These are phyloP conservation scores for Suillus weaverae DNA, from an alignment of 768 basidiomycete species.

Conservation along the genomic window DNA sequence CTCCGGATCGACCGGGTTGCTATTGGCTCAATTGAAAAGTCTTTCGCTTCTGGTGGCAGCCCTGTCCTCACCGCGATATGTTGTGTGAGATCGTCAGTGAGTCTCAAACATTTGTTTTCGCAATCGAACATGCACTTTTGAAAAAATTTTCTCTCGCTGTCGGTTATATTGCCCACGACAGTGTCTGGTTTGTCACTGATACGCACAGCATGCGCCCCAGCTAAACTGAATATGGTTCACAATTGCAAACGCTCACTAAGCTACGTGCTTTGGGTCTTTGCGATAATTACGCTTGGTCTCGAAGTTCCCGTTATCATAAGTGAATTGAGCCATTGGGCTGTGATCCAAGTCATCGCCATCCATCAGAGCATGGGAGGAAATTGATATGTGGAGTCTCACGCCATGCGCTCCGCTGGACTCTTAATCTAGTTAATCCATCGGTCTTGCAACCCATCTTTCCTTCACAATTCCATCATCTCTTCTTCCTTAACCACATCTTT, in stretches of 20 bases:
- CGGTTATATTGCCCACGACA: slow-evolving; percentile 11
- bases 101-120: slow-evolving; percentile 11
- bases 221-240: background rate
- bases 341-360: background rate
- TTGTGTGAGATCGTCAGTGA: slow-evolving; percentile 9
- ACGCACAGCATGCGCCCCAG: background rate
- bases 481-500: slow-evolving; percentile 35
- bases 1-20: background rate
- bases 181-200: background rate
- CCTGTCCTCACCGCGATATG: slow-evolving; percentile 6
- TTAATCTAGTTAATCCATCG: slow-evolving; percentile 30
- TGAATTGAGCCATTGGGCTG: slow-evolving; percentile 2
- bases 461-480: slow-evolving; percentile 34
- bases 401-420: slow-evolving; percentile 6
- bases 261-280: background rate
- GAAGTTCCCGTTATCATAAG: background rate
- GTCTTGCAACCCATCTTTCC: slow-evolving; percentile 26
- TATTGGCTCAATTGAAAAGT: slow-evolving; percentile 6
- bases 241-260: background rate
- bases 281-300: background rate
- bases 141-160: slow-evolving; percentile 18
- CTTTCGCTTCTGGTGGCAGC: slow-evolving; percentile 10
- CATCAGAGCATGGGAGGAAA: slow-evolving; percentile 17
- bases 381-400: slow-evolving; percentile 21
- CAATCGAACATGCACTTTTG: slow-evolving; percentile 10